Evolutionary conservation across 2,329 filamentous ascomycete species (phyloP).

Genomic region (Scedosporium aurantiacum): DNA sequence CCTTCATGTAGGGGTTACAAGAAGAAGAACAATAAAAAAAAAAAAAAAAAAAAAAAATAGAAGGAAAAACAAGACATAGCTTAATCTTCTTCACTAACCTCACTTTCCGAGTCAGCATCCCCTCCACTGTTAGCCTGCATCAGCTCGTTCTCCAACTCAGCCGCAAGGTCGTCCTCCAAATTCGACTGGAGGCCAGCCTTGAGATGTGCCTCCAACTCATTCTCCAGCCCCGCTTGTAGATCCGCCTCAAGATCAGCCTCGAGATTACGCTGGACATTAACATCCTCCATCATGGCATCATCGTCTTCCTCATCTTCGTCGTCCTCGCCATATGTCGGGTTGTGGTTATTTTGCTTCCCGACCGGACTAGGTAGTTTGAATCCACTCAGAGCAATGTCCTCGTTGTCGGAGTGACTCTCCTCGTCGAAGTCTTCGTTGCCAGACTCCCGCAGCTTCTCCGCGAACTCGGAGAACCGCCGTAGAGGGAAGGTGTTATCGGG

Average conservation of each 20-base stretch:
- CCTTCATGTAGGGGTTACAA: background rate
- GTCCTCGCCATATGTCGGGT: conserved; percentile 10
- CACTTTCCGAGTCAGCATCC: conserved; percentile 45
- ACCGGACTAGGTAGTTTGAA: conserved; percentile 45
- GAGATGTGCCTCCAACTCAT: conserved; percentile 10
- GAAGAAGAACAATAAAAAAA: background rate
- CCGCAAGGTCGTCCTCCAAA: conserved; percentile 42
- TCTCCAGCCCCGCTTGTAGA: conserved; percentile 9
- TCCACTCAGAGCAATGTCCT: conserved; percentile 17
- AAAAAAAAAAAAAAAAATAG: conserved; percentile 3
- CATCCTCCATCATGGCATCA: conserved; percentile 13
- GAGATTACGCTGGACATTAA: conserved; percentile 9
- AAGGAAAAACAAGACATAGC: conserved; percentile 1
- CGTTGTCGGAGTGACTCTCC: conserved; percentile 19
- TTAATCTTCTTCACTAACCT: conserved; percentile 56
- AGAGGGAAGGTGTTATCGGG: conserved; percentile 23
- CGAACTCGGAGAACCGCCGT: conserved; percentile 43
- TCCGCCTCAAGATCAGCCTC: conserved; percentile 12
- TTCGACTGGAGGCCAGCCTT: conserved; percentile 24
- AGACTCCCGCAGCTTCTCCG: conserved; percentile 29
- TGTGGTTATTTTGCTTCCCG: conserved; percentile 17
- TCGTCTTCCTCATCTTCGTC: conserved; percentile 19
- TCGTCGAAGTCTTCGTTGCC: conserved; percentile 37
- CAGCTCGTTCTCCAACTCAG: conserved; percentile 45
- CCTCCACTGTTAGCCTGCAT: conserved; percentile 28